Evolutionary conservation across 2,329 filamentous ascomycete species (phyloP).

Genomic region (Camillea tinctor): DNA sequence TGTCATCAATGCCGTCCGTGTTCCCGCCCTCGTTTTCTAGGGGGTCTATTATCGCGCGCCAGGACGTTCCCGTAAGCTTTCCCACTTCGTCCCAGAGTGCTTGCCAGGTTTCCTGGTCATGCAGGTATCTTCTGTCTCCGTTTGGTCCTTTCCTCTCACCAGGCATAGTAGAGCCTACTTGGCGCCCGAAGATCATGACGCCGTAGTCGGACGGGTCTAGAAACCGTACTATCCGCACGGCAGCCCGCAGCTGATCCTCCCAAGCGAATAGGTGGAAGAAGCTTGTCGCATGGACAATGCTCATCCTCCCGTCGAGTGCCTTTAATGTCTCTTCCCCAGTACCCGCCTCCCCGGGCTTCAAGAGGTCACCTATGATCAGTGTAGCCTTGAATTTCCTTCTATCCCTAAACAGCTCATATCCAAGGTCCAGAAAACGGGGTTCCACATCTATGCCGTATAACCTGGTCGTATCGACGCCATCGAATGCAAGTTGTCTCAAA

Average conservation of each 20-base stretch:
- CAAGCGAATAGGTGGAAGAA: slow-evolving; percentile 52
- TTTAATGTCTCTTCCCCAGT: slow-evolving; percentile 37
- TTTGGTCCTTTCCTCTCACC: slow-evolving; percentile 23
- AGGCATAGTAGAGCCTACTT: slow-evolving; percentile 43
- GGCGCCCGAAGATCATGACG: slow-evolving; percentile 50
- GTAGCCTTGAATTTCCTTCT: slow-evolving; percentile 43
- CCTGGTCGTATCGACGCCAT: slow-evolving; percentile 47
- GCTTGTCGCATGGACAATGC: slow-evolving; percentile 47
- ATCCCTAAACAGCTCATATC: slow-evolving; percentile 65
- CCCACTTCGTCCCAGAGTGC: slow-evolving; percentile 55
- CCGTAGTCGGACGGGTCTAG: slow-evolving; percentile 43
- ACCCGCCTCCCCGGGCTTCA: slow-evolving; percentile 31
- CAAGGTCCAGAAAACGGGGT: slow-evolving; percentile 52
- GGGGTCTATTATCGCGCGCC: slow-evolving; percentile 46
- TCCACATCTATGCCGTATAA: slow-evolving; percentile 52
- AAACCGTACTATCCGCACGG: slow-evolving; percentile 44
- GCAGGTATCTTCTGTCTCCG: slow-evolving; percentile 40
- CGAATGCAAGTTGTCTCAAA: slow-evolving; percentile 47
- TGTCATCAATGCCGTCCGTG: slow-evolving; percentile 14
- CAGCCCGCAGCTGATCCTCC: slow-evolving; percentile 45
- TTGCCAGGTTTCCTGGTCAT: slow-evolving; percentile 50
- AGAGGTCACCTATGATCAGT: slow-evolving; percentile 52
- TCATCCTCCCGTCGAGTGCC: slow-evolving; percentile 40
- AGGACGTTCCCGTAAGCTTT: slow-evolving; percentile 45
- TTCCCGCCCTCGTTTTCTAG: slow-evolving; percentile 18